These are phyloP conservation scores for Fusarium sp. DNA, from an alignment of 2,329 filamentous ascomycete genomes.

Conservation along the genomic window DNA sequence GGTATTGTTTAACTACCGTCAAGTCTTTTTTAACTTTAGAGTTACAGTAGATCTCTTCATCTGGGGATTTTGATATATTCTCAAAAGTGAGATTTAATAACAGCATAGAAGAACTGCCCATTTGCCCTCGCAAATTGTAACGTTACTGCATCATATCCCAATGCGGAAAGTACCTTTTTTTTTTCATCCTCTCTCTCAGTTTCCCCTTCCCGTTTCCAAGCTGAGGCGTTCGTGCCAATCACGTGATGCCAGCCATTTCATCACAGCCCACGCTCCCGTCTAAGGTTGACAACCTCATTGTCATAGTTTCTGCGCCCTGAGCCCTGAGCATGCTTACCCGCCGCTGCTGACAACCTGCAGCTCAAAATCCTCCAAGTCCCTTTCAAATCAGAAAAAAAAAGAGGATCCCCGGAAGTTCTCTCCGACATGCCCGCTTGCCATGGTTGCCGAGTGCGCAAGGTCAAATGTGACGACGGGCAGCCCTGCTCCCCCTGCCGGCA, in stretches of 20 bases:
- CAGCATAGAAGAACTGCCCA: not conserved
- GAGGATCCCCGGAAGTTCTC: not conserved
- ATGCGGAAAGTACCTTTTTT: not conserved
- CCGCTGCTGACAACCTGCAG: slow-evolving; percentile 4
- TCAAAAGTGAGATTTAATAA: not conserved
- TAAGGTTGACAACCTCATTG: not conserved
- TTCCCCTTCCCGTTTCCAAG: not conserved
- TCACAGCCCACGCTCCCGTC: not conserved
- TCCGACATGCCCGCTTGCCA: slow-evolving; percentile 36
- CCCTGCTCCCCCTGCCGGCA: slow-evolving; percentile 38
- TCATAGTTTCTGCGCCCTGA: not conserved
- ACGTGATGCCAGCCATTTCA: not conserved
- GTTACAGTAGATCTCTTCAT: not conserved
- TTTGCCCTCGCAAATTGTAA: not conserved
- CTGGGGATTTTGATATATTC: not conserved
- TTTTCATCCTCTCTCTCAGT: not conserved
- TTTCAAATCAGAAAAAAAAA: not conserved
- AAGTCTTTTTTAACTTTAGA: not conserved
- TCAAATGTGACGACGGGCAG: slow-evolving; percentile 39
- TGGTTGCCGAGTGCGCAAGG: slow-evolving; percentile 41
- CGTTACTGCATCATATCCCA: not conserved
- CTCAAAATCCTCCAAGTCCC: not conserved
- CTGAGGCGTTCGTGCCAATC: not conserved
- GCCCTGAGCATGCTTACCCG: slow-evolving; percentile 9
- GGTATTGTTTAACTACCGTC: not conserved